Evolutionary conservation across 2,329 filamentous ascomycete species (phyloP).

Genomic region (Trichophyton verrucosum): DNA sequence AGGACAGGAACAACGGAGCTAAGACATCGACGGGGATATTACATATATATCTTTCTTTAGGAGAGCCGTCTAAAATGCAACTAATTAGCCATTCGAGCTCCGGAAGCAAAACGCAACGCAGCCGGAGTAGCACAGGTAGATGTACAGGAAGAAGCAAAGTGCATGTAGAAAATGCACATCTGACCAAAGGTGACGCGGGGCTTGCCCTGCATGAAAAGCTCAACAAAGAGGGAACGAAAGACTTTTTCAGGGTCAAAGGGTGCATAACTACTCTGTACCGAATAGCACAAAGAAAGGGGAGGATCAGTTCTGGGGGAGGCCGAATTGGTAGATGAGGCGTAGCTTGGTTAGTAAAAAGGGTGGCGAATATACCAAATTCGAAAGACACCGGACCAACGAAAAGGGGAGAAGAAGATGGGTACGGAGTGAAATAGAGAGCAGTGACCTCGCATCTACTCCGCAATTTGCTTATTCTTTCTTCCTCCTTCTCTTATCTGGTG

Average conservation of each 20-base stretch:
- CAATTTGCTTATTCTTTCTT: not conserved
- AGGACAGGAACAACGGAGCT: not conserved
- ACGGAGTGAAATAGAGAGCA: too few relatives aligned
- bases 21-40: not conserved
- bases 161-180: not conserved
- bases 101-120: not conserved
- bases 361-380: too few relatives aligned
- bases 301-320: not conserved
- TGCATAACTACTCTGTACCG: too few relatives aligned
- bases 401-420: too few relatives aligned
- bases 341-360: too few relatives aligned
- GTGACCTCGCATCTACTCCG: not conserved
- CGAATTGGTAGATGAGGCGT: too few relatives aligned
- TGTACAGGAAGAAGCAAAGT: not conserved
- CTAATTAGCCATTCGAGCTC: not conserved
- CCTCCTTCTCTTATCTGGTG: not conserved
- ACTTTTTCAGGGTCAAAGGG: too few relatives aligned
- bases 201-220: slow-evolving; percentile 2
- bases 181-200: slow-evolving; percentile 1
- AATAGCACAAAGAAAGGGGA: not conserved
- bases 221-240: not conserved
- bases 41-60: not conserved
- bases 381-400: too few relatives aligned
- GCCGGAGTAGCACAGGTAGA: not conserved
- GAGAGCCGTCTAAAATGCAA: not conserved